These are phyloP conservation scores for Erigeron canadensis DNA, from an alignment of 129 eudicot genomes.

Conservation along the genomic window DNA sequence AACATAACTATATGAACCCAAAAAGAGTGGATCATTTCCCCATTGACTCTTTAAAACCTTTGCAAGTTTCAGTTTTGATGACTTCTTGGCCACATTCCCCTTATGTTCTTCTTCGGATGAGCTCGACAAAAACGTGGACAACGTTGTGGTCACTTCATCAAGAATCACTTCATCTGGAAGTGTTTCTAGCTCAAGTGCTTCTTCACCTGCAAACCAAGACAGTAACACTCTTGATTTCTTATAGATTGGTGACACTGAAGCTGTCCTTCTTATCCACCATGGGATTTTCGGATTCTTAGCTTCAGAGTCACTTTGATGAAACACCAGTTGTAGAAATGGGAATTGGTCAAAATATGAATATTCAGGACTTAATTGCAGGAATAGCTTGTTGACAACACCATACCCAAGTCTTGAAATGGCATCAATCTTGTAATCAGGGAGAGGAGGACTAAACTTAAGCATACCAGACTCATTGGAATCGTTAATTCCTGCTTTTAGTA, in stretches of 20 bases:
- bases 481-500: constrained; percentile 64
- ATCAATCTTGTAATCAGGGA: constrained; percentile 55
- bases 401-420: constrained; percentile 80
- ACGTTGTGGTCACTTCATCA: constrained; percentile 53
- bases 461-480: constrained; percentile 37
- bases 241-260: constrained; percentile 67
- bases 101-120: constrained; percentile 30
- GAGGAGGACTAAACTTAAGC: constrained; percentile 58
- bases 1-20: constrained; percentile 87
- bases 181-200: constrained; percentile 73
- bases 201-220: constrained; percentile 91
- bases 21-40: constrained; percentile 83
- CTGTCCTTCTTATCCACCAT: constrained; percentile 80
- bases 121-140: constrained; percentile 49
- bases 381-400: constrained; percentile 93
- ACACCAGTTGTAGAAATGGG: constrained; percentile 70
- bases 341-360: constrained; percentile 26
- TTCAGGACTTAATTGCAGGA: constrained; percentile 48
- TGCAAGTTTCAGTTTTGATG: constrained; percentile 35
- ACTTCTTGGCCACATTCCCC: constrained; percentile 39
- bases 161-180: constrained; percentile 59
- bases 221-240: constrained; percentile 56
- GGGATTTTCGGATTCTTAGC: constrained; percentile 57
- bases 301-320: constrained; percentile 58
- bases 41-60: constrained; percentile 74